A percentile compares a stretch with the other conserved stretches of the same genome.
These are phyloP conservation scores for Kazachstania africana DNA, from an alignment of 805 yeast species.

Conservation along the genomic window DNA sequence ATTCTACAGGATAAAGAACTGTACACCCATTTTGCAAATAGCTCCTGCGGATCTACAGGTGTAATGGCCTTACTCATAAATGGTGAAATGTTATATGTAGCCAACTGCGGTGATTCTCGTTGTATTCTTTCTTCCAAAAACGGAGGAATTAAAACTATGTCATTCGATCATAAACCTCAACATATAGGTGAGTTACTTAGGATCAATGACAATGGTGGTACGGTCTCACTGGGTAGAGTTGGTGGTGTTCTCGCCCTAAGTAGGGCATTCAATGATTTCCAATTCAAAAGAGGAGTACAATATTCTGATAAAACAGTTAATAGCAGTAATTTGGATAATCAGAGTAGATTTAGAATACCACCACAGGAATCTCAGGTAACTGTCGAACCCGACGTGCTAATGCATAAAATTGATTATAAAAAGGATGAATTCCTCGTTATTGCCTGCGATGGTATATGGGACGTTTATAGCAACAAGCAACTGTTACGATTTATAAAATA, in stretches of 20 bases:
- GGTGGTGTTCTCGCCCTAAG: slow-evolving; percentile 90
- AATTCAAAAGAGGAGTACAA: slow-evolving; percentile 31
- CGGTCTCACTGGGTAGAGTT: slow-evolving; percentile 84
- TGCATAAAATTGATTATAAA: slow-evolving; percentile 33
- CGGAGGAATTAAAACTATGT: slow-evolving; percentile 47
- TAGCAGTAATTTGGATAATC: too few relatives aligned
- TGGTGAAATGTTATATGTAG: slow-evolving; percentile 38
- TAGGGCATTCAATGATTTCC: slow-evolving; percentile 78
- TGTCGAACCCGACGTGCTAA: slow-evolving; percentile 63
- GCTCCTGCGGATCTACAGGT: slow-evolving; percentile 43
- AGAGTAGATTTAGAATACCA: slow-evolving; percentile 14
- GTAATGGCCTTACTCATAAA: slow-evolving; percentile 35
- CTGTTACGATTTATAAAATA: slow-evolving; percentile 44
- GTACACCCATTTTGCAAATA: slow-evolving; percentile 28
- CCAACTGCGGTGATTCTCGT: slow-evolving; percentile 71
- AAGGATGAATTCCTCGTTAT: slow-evolving; percentile 58
- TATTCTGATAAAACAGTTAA: slow-evolving; percentile 3
- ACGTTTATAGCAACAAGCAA: slow-evolving; percentile 47
- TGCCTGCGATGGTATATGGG: slow-evolving; percentile 85
- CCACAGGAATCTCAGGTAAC: slow-evolving; percentile 73
- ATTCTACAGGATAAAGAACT: slow-evolving; percentile 35
- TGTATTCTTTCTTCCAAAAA: slow-evolving; percentile 40
- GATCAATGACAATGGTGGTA: slow-evolving; percentile 89
- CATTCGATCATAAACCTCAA: slow-evolving; percentile 85
- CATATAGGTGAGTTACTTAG: slow-evolving; percentile 90